phyloP scores from a whole-genome alignment of 1,284 basidiomycete species.

The Sporisorium reilianum region DNA sequence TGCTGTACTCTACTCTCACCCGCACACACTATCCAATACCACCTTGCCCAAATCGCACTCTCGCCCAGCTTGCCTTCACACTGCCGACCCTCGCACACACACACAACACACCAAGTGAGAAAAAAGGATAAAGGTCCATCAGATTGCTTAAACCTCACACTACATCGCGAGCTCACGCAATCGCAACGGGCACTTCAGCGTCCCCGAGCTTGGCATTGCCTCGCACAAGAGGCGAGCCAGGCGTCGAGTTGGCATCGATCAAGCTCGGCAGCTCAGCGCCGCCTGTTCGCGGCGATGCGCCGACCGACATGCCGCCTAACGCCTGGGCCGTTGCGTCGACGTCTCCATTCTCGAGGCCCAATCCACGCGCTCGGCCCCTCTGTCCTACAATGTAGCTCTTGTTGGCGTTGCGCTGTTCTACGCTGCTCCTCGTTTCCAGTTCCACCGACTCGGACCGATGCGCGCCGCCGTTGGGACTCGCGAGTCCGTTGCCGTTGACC shows the following conservation, averaged over 20 bases:
- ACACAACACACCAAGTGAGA: too few relatives aligned
- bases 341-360: slow-evolving; percentile 30
- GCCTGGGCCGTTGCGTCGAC: slow-evolving; percentile 17
- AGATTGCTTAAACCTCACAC: background rate
- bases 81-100: background rate
- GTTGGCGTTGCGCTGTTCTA: slow-evolving; percentile 24
- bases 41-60: background rate
- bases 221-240: slow-evolving; percentile 26
- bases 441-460: slow-evolving; percentile 37
- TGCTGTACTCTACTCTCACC: background rate
- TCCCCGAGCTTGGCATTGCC: slow-evolving; percentile 15
- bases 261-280: slow-evolving; percentile 11
- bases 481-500: slow-evolving; percentile 19
- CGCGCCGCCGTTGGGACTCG: slow-evolving; percentile 7
- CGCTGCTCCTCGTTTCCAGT: slow-evolving; percentile 33
- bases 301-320: slow-evolving; percentile 16
- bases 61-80: background rate
- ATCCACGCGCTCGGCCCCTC: slow-evolving; percentile 36
- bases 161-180: slow-evolving; percentile 13
- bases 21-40: background rate
- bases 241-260: slow-evolving; percentile 36
- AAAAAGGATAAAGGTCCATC: too few relatives aligned
- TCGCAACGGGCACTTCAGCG: slow-evolving; percentile 34
- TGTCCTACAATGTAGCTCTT: slow-evolving; percentile 42
- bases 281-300: background rate